A percentile compares a stretch with the other conserved stretches of the same genome.
These are phyloP conservation scores for Madurella mycetomatis DNA, from an alignment of 2,329 filamentous ascomycete species.

Conservation along the genomic window DNA sequence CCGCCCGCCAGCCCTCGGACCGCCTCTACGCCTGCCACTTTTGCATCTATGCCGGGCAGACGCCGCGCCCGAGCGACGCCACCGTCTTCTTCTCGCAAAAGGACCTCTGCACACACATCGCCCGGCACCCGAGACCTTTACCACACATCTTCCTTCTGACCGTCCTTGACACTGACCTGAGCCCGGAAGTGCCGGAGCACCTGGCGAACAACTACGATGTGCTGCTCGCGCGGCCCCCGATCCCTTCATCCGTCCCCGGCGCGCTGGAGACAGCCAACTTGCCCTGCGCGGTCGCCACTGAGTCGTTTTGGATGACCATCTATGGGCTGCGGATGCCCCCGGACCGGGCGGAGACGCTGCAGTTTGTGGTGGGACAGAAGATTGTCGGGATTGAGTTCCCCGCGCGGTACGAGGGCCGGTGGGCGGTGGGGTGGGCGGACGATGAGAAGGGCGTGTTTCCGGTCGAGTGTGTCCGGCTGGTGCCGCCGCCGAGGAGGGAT, in stretches of 20 bases:
- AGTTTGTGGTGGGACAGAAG: conserved; percentile 39
- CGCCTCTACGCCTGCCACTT: conserved; percentile 52
- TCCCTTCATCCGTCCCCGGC: conserved; percentile 39
- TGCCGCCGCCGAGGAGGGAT: conserved; percentile 33
- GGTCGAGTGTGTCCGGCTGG: conserved; percentile 43
- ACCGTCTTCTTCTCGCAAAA: conserved; percentile 53
- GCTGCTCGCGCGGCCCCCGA: conserved; percentile 41
- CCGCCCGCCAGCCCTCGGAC: conserved; percentile 47
- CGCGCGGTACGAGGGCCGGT: conserved; percentile 48
- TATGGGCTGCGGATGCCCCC: conserved; percentile 34
- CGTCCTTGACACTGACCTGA: conserved; percentile 41
- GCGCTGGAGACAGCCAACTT: conserved; percentile 37
- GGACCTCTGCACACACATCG: conserved; percentile 49
- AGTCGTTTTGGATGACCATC: conserved; percentile 45
- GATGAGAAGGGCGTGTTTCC: conserved; percentile 43
- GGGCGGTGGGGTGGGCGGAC: conserved; percentile 52
- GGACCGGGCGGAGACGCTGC: conserved; percentile 20
- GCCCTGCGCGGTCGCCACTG: conserved; percentile 43
- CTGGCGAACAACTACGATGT: conserved; percentile 49
- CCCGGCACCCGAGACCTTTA: conserved; percentile 50
- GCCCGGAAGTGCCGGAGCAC: conserved; percentile 29
- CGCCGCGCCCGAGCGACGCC: conserved; percentile 49
- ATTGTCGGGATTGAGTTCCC: conserved; percentile 51
- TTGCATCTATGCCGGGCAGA: conserved; percentile 47
- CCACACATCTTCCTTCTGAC: conserved; percentile 46